Conservation (phyloP, 1,139 yeast genomes). For the Komagataea norvegica region DNA sequence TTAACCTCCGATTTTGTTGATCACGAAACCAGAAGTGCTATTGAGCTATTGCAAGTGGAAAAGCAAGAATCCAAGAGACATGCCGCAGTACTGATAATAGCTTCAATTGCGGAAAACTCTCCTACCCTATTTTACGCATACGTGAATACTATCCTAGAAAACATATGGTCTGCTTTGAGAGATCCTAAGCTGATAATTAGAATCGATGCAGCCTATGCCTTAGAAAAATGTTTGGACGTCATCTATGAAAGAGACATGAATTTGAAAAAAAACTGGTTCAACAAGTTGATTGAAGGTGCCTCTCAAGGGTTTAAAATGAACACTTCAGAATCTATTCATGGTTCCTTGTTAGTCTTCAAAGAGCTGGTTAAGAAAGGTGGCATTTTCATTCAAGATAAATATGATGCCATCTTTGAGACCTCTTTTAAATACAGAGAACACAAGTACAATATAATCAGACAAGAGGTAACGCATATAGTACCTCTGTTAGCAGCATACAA, state of each 20-base stretch:
- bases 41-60: slow-evolving; percentile 86
- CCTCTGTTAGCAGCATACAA: slow-evolving; percentile 82
- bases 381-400: slow-evolving; percentile 63
- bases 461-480: slow-evolving; percentile 75
- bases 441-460: slow-evolving; percentile 68
- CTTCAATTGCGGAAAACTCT: slow-evolving; percentile 81
- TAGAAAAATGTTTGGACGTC: slow-evolving; percentile 73
- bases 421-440: slow-evolving; percentile 73
- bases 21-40: slow-evolving; percentile 81
- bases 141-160: slow-evolving; percentile 72
- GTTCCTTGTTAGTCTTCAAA: slow-evolving; percentile 75
- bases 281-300: slow-evolving; percentile 61
- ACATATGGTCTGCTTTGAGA: slow-evolving; percentile 82
- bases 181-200: slow-evolving; percentile 75
- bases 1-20: slow-evolving; percentile 91
- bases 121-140: slow-evolving; percentile 80
- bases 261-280: slow-evolving; percentile 69
- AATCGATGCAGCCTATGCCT: slow-evolving; percentile 77
- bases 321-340: slow-evolving; percentile 73
- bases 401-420: slow-evolving; percentile 74
- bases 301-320: slow-evolving; percentile 43
- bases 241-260: slow-evolving; percentile 75
- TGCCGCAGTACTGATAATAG: slow-evolving; percentile 82
- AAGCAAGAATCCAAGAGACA: slow-evolving; percentile 82
- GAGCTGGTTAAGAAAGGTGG: slow-evolving; percentile 70